phyloP scores from a whole-genome alignment of 2,329 filamentous ascomycete genomes.

The Nectriaceae sp. region DNA sequence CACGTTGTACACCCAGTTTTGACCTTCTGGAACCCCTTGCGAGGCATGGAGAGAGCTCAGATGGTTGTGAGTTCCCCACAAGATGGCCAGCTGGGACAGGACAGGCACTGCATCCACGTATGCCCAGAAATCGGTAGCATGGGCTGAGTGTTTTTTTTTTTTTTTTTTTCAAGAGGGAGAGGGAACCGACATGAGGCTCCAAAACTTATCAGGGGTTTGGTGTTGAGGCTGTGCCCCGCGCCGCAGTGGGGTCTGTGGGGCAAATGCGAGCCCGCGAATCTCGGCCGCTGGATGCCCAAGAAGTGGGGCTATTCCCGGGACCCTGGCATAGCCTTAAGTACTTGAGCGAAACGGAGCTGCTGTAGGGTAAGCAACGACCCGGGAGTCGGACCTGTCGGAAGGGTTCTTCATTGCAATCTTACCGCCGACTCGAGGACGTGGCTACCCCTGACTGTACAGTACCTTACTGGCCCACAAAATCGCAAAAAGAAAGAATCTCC shows the following conservation, averaged over 20 bases:
- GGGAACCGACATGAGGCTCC: neutral
- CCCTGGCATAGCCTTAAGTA: too few species aligned
- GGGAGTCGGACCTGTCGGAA: too few species aligned
- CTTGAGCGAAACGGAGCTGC: too few species aligned
- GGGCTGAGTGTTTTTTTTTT: neutral
- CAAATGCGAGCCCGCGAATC: conserved; percentile 16
- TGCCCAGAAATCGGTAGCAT: neutral
- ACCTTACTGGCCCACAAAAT: too few species aligned
- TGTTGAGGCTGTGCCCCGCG: neutral
- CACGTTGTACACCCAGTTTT: conserved; percentile 54
- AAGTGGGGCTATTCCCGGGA: too few species aligned
- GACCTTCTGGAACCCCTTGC: conserved; percentile 36
- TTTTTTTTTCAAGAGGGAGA: too few species aligned
- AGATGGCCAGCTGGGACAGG: neutral
- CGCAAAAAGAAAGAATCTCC: too few species aligned
- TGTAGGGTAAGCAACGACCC: too few species aligned
- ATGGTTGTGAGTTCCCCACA: conserved; percentile 2
- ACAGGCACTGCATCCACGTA: neutral
- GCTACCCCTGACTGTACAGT: too few species aligned
- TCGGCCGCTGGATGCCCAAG: too few species aligned
- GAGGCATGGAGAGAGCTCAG: conserved; percentile 20
- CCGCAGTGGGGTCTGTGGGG: conserved; percentile 6
- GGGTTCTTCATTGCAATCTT: too few species aligned
- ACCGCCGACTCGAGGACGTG: too few species aligned
- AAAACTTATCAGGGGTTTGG: neutral